phyloP scores from a whole-genome alignment of 169 alveolate genomes.

The Cystoisospora suis region DNA sequence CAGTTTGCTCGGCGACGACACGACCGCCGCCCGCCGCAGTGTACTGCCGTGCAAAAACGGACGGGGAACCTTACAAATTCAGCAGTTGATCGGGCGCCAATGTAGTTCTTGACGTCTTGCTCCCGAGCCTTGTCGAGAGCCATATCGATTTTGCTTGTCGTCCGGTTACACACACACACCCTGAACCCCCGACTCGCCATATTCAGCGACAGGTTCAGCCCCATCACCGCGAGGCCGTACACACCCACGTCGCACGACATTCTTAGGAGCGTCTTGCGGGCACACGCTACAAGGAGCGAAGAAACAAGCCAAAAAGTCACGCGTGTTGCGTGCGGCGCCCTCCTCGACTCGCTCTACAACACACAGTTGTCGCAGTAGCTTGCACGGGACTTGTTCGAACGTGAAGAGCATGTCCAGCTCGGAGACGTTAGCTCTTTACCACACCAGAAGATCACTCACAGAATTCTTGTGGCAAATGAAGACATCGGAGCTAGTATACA shows the following conservation, averaged over 20 bases:
- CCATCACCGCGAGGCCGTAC: slow-evolving; percentile 87
- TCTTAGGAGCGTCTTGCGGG: no score
- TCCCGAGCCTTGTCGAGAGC: slow-evolving; percentile 72
- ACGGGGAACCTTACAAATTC: slow-evolving; percentile 80
- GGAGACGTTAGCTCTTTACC: no score
- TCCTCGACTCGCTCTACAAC: not conserved
- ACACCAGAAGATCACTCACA: no score
- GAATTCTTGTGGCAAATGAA: no score
- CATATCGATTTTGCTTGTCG: slow-evolving; percentile 63
- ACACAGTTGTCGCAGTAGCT: no score
- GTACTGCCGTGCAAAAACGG: no score
- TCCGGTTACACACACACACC: slow-evolving; percentile 80
- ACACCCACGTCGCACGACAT: slow-evolving; percentile 78
- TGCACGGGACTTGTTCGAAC: no score
- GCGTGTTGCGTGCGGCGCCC: not conserved
- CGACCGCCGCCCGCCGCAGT: no score
- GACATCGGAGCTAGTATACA: no score
- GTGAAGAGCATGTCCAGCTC: no score
- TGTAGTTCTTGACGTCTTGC: slow-evolving; percentile 47
- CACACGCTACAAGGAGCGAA: not conserved
- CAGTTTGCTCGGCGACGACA: no score
- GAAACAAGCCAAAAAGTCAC: not conserved
- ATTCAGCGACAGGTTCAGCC: slow-evolving; percentile 79
- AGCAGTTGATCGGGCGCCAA: slow-evolving; percentile 65
- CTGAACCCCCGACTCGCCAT: slow-evolving; percentile 77